These are phyloP conservation scores for Solanum acaule DNA, from an alignment of 257 asterid species.

Conservation along the genomic window DNA sequence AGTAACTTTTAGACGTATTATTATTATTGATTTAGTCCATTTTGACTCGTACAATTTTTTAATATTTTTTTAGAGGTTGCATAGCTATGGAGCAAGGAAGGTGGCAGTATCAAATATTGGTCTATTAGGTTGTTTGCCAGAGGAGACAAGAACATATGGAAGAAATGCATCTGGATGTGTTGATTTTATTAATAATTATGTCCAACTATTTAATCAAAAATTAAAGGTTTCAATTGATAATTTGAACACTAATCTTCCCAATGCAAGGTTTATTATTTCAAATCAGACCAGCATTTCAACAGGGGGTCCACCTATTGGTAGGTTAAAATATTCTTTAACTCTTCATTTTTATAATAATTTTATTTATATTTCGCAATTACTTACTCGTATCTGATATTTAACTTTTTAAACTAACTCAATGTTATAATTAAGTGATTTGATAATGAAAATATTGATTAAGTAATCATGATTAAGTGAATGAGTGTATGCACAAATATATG, in stretches of 20 bases:
- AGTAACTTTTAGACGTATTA: fast-evolving
- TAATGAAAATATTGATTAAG: too few relatives aligned
- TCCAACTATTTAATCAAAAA: not conserved
- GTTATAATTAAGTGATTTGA: too few relatives aligned
- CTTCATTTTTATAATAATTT: not conserved
- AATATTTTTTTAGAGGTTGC: not conserved
- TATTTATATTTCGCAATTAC: not conserved
- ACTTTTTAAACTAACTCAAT: too few relatives aligned
- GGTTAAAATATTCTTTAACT: not conserved
- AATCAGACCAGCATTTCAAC: not conserved
- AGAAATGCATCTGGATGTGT: constrained; percentile 9
- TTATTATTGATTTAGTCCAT: not conserved
- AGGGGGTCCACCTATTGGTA: not conserved
- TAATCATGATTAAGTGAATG: not conserved
- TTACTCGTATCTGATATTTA: not conserved
- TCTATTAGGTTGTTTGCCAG: constrained; percentile 11
- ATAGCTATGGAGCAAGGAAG: constrained; percentile 14
- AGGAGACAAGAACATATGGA: not conserved
- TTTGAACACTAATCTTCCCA: constrained; percentile 3
- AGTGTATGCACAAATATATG: not conserved
- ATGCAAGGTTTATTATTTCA: constrained; percentile 6
- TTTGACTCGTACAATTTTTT: not conserved
- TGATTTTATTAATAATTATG: constrained; percentile 1
- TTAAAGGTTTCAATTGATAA: constrained; percentile 8
- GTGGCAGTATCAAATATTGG: constrained; percentile 5